Percentiles rank a stretch among this genome's conserved stretches.
Evolutionary conservation across 139 green algal genomes (phyloP).

Genomic region (Coccomyxa sp.): DNA sequence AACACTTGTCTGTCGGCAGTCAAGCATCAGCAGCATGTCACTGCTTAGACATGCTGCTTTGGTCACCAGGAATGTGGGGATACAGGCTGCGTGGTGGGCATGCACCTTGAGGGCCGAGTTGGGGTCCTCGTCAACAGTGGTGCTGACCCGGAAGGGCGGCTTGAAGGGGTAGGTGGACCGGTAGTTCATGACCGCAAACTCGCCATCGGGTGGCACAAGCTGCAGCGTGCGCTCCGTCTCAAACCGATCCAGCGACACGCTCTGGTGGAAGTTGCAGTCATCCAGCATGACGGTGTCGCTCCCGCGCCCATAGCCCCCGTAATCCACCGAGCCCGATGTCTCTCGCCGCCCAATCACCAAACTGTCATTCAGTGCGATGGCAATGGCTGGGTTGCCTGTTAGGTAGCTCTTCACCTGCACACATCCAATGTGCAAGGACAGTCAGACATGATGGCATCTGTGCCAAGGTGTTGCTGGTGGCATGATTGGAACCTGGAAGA

Average conservation of each 20-base stretch:
- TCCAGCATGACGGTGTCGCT: conserved; percentile 67
- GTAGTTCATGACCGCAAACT: conserved; percentile 97
- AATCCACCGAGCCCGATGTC: not conserved
- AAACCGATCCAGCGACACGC: conserved; percentile 71
- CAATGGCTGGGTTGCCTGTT: conserved; percentile 71
- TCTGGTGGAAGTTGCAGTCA: conserved; percentile 90
- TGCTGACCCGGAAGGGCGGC: conserved; percentile 84
- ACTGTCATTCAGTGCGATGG: conserved; percentile 86
- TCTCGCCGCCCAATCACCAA: conserved; percentile 33
- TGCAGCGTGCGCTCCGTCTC: conserved; percentile 86
- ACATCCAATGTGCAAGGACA: not conserved
- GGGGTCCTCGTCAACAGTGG: conserved; percentile 58
- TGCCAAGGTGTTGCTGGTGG: not conserved
- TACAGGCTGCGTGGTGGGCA: too few species aligned
- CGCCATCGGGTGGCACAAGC: conserved; percentile 78
- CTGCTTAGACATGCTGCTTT: too few species aligned
- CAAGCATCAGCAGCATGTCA: too few species aligned
- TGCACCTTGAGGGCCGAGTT: conserved; percentile 42
- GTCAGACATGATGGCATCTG: not conserved
- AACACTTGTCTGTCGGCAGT: too few species aligned
- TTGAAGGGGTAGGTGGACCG: conserved; percentile 72
- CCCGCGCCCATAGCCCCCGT: conserved; percentile 13
- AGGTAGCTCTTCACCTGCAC: conserved; percentile 79
- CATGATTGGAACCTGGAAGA: not conserved
- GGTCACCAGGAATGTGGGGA: too few species aligned